phyloP scores from a whole-genome alignment of 2,329 filamentous ascomycete species.

The Colletotrichum higginsianum region DNA sequence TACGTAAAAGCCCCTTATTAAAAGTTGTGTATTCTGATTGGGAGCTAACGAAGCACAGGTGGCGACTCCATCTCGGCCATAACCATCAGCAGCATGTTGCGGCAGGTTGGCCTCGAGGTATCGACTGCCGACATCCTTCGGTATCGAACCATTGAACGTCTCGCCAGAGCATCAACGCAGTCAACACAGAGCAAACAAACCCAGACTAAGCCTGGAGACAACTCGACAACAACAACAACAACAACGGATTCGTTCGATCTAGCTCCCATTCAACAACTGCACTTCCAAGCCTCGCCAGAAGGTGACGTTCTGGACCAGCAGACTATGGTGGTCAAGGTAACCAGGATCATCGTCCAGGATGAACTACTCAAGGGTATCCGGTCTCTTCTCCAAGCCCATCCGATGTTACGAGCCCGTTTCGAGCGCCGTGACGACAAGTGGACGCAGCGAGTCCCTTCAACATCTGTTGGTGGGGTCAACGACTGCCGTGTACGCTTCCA shows the following conservation, averaged over 20 bases:
- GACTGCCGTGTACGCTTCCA: slow-evolving; percentile 19
- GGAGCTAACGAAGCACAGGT: not conserved
- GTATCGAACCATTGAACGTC: slow-evolving; percentile 7
- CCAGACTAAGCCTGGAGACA: too few species aligned
- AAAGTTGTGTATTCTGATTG: rapidly evolving
- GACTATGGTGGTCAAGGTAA: slow-evolving; percentile 19
- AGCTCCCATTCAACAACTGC: slow-evolving; percentile 27
- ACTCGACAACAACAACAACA: not conserved
- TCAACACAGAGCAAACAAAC: not conserved
- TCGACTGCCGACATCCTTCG: slow-evolving; percentile 19
- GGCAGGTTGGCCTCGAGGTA: not conserved
- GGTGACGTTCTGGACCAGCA: slow-evolving; percentile 30
- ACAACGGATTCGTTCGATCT: not conserved
- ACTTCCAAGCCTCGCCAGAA: slow-evolving; percentile 18
- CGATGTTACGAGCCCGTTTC: slow-evolving; percentile 23
- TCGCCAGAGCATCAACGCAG: not conserved
- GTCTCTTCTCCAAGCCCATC: slow-evolving; percentile 9
- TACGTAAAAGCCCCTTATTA: not conserved
- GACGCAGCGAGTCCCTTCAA: not conserved
- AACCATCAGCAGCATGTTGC: slow-evolving; percentile 28
- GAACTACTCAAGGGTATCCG: not conserved
- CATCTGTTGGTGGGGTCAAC: not conserved
- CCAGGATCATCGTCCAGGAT: slow-evolving; percentile 10
- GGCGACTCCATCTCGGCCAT: slow-evolving; percentile 34
- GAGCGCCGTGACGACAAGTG: slow-evolving; percentile 9